phyloP scores from a whole-genome alignment of 352 stramenopile species.

The Peronospora belbahrii region DNA sequence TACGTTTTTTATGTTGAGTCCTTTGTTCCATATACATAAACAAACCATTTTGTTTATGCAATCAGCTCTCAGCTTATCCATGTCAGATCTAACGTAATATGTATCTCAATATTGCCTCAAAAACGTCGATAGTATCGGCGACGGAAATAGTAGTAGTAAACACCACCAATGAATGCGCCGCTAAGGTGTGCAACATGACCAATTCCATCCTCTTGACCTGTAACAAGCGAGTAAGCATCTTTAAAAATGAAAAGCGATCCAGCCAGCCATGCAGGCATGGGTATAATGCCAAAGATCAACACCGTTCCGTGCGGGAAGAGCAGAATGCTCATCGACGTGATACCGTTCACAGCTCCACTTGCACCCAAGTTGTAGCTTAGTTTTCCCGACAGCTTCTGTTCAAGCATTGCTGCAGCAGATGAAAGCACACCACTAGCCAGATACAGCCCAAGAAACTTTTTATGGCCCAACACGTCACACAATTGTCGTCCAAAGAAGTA shows the following conservation, averaged over 20 bases:
- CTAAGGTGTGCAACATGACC: constrained; percentile 71
- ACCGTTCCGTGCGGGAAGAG: constrained; percentile 64
- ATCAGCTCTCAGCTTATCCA: background rate
- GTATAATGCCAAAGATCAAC: constrained; percentile 67
- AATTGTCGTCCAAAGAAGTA: constrained; percentile 74
- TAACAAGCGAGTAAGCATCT: constrained; percentile 61
- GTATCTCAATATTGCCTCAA: constrained; percentile 2
- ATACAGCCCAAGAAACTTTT: constrained; percentile 68
- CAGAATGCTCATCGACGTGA: constrained; percentile 66
- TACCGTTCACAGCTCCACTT: constrained; percentile 71
- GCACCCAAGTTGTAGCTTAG: constrained; percentile 55
- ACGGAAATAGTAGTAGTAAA: constrained; percentile 59
- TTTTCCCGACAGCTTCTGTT: constrained; percentile 41
- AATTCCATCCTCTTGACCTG: constrained; percentile 42
- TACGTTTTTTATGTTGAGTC: background rate
- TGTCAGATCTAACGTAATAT: too few relatives aligned
- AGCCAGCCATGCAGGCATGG: constrained; percentile 64
- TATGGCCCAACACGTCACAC: constrained; percentile 53
- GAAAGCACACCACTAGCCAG: constrained; percentile 62
- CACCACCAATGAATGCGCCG: constrained; percentile 46
- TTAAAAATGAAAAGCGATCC: constrained; percentile 67
- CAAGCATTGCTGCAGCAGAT: constrained; percentile 46
- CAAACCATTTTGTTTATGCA: background rate
- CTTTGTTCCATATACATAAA: background rate
- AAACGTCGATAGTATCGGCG: constrained; percentile 26